Conservation (phyloP, 108 stramenopile genomes). For the Skeletonema tropicum region DNA sequence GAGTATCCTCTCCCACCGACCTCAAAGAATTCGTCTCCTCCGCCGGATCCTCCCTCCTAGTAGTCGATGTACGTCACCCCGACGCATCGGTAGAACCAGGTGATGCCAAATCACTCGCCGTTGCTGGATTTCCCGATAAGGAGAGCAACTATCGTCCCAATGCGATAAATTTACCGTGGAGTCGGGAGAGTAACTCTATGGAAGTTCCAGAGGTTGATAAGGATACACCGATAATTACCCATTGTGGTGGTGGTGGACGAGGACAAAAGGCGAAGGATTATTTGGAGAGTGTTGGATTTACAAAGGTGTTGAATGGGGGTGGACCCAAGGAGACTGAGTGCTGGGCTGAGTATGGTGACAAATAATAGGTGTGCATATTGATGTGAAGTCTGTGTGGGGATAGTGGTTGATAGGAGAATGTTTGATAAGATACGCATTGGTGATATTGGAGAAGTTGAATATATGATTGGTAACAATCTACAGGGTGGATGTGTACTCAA, state of each 20-base stretch:
- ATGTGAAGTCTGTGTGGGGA: too few species aligned
- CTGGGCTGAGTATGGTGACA: too few species aligned
- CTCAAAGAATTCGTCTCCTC: constrained; percentile 61
- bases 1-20: constrained; percentile 72
- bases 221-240: constrained; percentile 88
- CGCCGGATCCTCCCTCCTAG: constrained; percentile 72
- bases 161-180: constrained; percentile 72
- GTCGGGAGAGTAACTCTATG: constrained; percentile 65
- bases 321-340: constrained; percentile 90
- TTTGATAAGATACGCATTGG: too few species aligned
- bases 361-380: constrained; percentile 51
- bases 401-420: not conserved
- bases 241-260: constrained; percentile 88
- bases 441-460: too few species aligned
- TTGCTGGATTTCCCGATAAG: constrained; percentile 56
- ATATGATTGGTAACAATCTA: too few species aligned
- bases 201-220: constrained; percentile 62
- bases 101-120: constrained; percentile 69
- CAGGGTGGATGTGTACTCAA: too few species aligned
- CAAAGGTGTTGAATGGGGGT: constrained; percentile 89
- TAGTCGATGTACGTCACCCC: constrained; percentile 83
- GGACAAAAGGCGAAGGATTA: constrained; percentile 89
- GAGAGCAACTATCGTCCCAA: constrained; percentile 51
- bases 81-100: constrained; percentile 76
- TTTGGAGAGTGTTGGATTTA: constrained; percentile 76